Percentiles rank a stretch among this genome's conserved stretches.
These are phyloP conservation scores for Bretziella fagacearum DNA, from an alignment of 2,329 filamentous ascomycete genomes.

Conservation along the genomic window DNA sequence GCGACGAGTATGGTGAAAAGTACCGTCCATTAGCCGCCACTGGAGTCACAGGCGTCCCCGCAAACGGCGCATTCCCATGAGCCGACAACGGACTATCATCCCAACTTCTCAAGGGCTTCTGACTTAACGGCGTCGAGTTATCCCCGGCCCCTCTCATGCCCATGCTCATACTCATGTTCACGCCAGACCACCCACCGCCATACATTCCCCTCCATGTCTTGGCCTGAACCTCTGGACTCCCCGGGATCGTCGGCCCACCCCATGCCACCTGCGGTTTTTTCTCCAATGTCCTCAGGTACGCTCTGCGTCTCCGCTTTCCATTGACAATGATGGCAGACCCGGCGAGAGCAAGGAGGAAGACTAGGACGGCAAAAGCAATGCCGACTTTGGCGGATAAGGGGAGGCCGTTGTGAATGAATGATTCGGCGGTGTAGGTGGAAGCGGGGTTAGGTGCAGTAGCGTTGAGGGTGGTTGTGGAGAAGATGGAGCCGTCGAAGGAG, in stretches of 20 bases:
- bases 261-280: slow-evolving; percentile 16
- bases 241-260: slow-evolving; percentile 17
- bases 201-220: neutral
- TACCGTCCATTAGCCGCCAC: neutral
- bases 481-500: slow-evolving; percentile 35
- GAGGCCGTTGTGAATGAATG: slow-evolving; percentile 29
- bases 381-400: slow-evolving; percentile 39
- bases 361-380: slow-evolving; percentile 35
- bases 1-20: neutral
- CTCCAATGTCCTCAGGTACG: slow-evolving; percentile 32
- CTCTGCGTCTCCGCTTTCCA: slow-evolving; percentile 37
- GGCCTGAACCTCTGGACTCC: slow-evolving; percentile 25
- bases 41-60: neutral
- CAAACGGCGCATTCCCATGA: neutral
- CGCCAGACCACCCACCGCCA: slow-evolving; percentile 7
- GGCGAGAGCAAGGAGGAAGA: slow-evolving; percentile 28
- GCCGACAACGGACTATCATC: slow-evolving; percentile 32
- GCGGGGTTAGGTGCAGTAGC: slow-evolving; percentile 32
- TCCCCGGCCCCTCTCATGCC: neutral
- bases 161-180: too few relatives aligned
- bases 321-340: slow-evolving; percentile 39
- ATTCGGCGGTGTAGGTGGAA: slow-evolving; percentile 25
- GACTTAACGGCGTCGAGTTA: slow-evolving; percentile 36
- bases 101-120: slow-evolving; percentile 36
- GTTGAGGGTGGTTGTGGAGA: slow-evolving; percentile 31